These are phyloP conservation scores for Zoysia matrella DNA, from an alignment of 202 grass and related monocot genomes.

Conservation along the genomic window DNA sequence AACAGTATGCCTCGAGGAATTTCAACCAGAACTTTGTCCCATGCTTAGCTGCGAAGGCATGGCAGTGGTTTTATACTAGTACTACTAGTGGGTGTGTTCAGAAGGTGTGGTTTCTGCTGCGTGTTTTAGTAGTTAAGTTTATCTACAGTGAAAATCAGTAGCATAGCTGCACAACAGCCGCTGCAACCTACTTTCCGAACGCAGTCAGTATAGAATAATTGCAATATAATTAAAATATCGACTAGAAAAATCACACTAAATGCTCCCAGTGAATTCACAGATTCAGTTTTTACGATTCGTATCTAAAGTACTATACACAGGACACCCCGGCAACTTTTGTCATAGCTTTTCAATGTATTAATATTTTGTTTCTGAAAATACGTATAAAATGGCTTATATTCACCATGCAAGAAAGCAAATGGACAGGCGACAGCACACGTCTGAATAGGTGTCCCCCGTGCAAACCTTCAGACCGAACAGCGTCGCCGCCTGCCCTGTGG, in stretches of 20 bases:
- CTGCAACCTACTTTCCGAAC: too few relatives aligned
- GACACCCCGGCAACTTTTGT: too few relatives aligned
- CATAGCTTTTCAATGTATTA: not conserved
- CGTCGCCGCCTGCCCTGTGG: not conserved
- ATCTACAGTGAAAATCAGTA: too few relatives aligned
- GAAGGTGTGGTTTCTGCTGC: too few relatives aligned
- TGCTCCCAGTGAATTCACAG: too few relatives aligned
- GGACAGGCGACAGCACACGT: not conserved
- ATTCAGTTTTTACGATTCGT: too few relatives aligned
- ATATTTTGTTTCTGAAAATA: not conserved
- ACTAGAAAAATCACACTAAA: too few relatives aligned
- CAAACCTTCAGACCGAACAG: not conserved
- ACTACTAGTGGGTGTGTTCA: too few relatives aligned
- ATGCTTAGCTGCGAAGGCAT: not conserved
- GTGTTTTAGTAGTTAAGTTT: too few relatives aligned
- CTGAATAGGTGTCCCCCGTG: not conserved
- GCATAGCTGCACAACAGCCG: too few relatives aligned
- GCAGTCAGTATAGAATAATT: not conserved
- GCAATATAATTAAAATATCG: not conserved
- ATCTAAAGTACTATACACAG: too few relatives aligned
- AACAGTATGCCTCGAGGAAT: not conserved
- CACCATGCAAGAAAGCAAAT: constrained; percentile 4
- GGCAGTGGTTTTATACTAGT: not conserved
- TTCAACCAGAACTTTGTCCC: not conserved
- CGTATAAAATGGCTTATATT: not conserved